Percentiles rank a stretch among this genome's conserved stretches.
These are phyloP conservation scores for Corynascus novoguineensis DNA, from an alignment of 495 filamentous ascomycete species.

Conservation along the genomic window DNA sequence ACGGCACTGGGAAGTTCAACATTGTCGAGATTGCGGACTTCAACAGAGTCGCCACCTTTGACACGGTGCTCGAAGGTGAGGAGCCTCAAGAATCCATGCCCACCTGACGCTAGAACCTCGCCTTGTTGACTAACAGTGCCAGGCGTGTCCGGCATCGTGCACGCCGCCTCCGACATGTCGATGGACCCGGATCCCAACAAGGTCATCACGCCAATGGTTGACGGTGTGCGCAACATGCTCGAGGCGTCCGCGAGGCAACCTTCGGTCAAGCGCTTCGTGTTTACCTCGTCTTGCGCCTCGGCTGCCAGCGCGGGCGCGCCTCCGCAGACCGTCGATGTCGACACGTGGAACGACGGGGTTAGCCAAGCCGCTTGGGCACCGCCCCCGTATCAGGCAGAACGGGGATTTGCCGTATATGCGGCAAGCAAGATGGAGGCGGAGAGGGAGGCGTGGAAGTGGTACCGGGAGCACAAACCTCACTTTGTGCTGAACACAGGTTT, in stretches of 20 bases:
- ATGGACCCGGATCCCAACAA: constrained; percentile 36
- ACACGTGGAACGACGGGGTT: constrained; percentile 47
- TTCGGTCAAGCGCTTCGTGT: constrained; percentile 47
- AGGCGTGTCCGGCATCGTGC: constrained; percentile 35
- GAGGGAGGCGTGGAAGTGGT: constrained; percentile 46
- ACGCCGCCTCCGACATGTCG: constrained; percentile 43
- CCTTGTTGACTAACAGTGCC: not conserved
- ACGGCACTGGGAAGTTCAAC: constrained; percentile 38
- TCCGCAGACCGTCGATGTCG: constrained; percentile 24
- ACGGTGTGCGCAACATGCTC: constrained; percentile 36
- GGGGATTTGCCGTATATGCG: constrained; percentile 36
- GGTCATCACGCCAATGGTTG: constrained; percentile 41
- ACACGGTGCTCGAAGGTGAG: constrained; percentile 31
- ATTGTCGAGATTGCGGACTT: constrained; percentile 38
- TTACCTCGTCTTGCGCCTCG: constrained; percentile 48
- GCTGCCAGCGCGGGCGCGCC: constrained; percentile 31
- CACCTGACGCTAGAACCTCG: not conserved
- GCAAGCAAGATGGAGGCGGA: constrained; percentile 51
- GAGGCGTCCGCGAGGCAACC: constrained; percentile 40
- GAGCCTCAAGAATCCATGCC: no score
- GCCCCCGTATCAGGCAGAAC: constrained; percentile 29
- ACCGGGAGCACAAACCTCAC: constrained; percentile 42
- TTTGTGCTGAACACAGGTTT: not conserved
- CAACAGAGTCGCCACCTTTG: constrained; percentile 33
- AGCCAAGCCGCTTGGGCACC: constrained; percentile 41